A percentile compares a stretch with the other conserved stretches of the same genome.
These are phyloP conservation scores for Aphanomyces euteiches DNA, from an alignment of 352 stramenopile species.

Conservation along the genomic window DNA sequence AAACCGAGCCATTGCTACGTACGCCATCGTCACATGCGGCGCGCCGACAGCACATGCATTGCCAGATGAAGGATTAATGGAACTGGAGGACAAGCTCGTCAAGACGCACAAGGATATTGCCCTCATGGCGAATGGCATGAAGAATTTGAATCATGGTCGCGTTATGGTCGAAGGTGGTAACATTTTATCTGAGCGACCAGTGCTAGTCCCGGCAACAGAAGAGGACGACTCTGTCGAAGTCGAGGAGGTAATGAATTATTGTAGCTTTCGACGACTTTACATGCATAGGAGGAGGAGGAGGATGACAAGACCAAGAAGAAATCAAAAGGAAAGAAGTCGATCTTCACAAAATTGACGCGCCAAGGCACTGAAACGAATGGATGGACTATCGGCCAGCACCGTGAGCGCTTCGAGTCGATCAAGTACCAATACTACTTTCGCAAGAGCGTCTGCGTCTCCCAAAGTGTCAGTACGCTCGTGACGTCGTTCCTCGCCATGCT, in stretches of 20 bases:
- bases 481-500: slow-evolving; percentile 75
- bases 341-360: background rate
- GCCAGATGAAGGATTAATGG: slow-evolving; percentile 74
- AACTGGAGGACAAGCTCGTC: slow-evolving; percentile 66
- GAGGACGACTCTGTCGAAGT: background rate
- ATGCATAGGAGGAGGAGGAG: background rate
- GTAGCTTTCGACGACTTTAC: background rate
- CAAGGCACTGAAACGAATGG: background rate
- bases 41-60: slow-evolving; percentile 76
- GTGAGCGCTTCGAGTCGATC: slow-evolving; percentile 20
- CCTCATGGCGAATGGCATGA: slow-evolving; percentile 26
- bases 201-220: slow-evolving; percentile 20
- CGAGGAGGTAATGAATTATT: slow-evolving; percentile 3
- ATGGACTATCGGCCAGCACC: background rate
- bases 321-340: background rate
- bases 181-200: slow-evolving; percentile 1
- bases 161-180: slow-evolving; percentile 29
- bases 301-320: background rate
- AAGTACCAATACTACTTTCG: slow-evolving; percentile 74
- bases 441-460: slow-evolving; percentile 77
- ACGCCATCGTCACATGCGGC: slow-evolving; percentile 72
- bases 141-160: slow-evolving; percentile 22
- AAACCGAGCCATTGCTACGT: slow-evolving; percentile 34
- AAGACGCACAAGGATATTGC: slow-evolving; percentile 21
- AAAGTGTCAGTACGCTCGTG: slow-evolving; percentile 77